Evolutionary conservation across 345 rosid species (phyloP).

Genomic region (Streptanthus diversifolius): DNA sequence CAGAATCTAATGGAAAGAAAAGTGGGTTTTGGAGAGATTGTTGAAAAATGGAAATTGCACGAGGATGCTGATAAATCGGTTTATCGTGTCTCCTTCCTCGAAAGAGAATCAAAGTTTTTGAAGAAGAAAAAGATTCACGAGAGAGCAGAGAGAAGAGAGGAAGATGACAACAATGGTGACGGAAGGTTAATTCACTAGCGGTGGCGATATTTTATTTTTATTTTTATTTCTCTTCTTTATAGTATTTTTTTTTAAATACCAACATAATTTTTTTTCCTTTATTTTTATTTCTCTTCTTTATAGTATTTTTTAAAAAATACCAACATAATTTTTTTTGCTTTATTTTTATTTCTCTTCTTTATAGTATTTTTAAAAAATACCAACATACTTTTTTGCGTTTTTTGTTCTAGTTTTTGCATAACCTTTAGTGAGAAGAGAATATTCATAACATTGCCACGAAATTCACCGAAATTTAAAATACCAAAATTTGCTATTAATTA

Average conservation of each 20-base stretch:
- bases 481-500: background rate
- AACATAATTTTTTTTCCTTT: background rate
- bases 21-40: background rate
- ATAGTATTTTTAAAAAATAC: background rate
- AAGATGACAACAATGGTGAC: conserved; percentile 38
- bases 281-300: background rate
- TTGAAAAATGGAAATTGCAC: background rate
- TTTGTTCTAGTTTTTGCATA: background rate
- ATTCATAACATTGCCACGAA: no score
- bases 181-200: conserved; percentile 15
- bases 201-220: background rate
- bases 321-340: background rate
- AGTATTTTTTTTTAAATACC: background rate
- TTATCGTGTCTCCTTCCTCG: conserved; percentile 1
- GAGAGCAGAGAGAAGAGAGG: conserved; percentile 31
- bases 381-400: background rate
- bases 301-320: background rate
- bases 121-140: conserved; percentile 18
- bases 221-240: background rate
- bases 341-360: background rate
- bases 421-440: no score
- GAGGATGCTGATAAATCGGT: conserved; percentile 2
- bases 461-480: no score
- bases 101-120: conserved; percentile 25
- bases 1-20: conserved; percentile 16